These are phyloP conservation scores for Xerocomus minutiporus DNA, from an alignment of 1,284 basidiomycete species.

Conservation along the genomic window DNA sequence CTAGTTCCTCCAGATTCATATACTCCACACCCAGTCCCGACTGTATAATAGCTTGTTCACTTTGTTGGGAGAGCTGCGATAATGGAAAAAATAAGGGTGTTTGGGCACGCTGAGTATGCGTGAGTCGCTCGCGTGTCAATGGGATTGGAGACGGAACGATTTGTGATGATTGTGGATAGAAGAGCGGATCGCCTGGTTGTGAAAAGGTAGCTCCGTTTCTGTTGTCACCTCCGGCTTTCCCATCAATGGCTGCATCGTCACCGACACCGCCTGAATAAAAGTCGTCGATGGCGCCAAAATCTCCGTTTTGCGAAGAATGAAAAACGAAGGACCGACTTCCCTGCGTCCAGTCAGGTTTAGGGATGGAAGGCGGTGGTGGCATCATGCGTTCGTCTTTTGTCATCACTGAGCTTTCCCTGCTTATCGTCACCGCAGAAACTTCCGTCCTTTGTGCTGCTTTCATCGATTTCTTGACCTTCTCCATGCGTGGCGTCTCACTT, in stretches of 20 bases:
- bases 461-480: conserved; percentile 47
- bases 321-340: conserved; percentile 9
- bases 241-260: conserved; percentile 1
- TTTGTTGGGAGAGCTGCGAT: conserved; percentile 55
- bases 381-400: conserved; percentile 23
- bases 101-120: conserved; percentile 19
- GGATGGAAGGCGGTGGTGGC: conserved; percentile 29
- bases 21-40: conserved; percentile 61
- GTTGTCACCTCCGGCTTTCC: neutral
- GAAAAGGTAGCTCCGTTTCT: neutral
- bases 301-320: conserved; percentile 17
- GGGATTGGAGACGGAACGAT: conserved; percentile 32
- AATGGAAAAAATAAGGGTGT: conserved; percentile 63
- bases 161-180: conserved; percentile 28
- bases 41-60: conserved; percentile 46
- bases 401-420: conserved; percentile 13
- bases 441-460: conserved; percentile 54
- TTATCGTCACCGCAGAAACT: conserved; percentile 21
- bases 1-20: conserved; percentile 61
- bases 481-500: conserved; percentile 34
- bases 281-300: conserved; percentile 14
- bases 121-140: conserved; percentile 38
- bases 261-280: conserved; percentile 1
- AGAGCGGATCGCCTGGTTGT: conserved; percentile 19
- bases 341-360: conserved; percentile 11